Base-by-base conservation (phyloP, 345 rosid species). In the Arabidopsis arenosa region DNA sequence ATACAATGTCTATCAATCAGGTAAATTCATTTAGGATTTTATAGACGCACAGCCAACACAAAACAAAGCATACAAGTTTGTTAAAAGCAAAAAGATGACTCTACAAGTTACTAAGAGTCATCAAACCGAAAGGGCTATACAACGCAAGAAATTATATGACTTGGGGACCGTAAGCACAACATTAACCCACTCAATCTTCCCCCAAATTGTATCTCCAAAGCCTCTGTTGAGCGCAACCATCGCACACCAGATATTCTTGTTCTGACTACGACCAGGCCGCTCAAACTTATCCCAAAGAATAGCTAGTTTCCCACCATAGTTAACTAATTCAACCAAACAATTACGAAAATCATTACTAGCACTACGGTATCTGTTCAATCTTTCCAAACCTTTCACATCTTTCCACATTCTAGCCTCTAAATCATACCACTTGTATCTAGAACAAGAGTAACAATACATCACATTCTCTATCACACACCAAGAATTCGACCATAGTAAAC, bases 401-500 rank as follows among this genome's bases (percentile, higher is more conserved):
- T 30, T 58, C 74, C 66, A 70, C 43, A 7, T 6, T 3, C 14
- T 21, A 57, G 11, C 10, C 47, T 57, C 14, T 18, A 45, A 11
- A 45, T 70, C 74, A 58, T 70, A 70, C 66, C 74, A 70, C 57
- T 8, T 0, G 18, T 18, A 58, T 9, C 36, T 33, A 35, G 44
- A 35, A 6, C 2, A 33, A 55, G 63, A 15, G 54, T 58, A 70
- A 33, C 32, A 58, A 45, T 57, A 70, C 47, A 70, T 70, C 35
- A 70, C 74, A 58, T 70, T 70, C 1, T 70, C 66, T 45, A 70
- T 47, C 66, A 70, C 74, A 35, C 74, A 70, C 74, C 74, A 58
- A 18, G 74, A 45, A 1, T 4, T 5, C 56, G 56, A 32, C 74
- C 56, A 70, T 17, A 32, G 3, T 6, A 10, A 2, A 33, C 74